Evolutionary conservation across 495 filamentous ascomycete genomes (phyloP).

Genomic region (Penicillium salamii): DNA sequence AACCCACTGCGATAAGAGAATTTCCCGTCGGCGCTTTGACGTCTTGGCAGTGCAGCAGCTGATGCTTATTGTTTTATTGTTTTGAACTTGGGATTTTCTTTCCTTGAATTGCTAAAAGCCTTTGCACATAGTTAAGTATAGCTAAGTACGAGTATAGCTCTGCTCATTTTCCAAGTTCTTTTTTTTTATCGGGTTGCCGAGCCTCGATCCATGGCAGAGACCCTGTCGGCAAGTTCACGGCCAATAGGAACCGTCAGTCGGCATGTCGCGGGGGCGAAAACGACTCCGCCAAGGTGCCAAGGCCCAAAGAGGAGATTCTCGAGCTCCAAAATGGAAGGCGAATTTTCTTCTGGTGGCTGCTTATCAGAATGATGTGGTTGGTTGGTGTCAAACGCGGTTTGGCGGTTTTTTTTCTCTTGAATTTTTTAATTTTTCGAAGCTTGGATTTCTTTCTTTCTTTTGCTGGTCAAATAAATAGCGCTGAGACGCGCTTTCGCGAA

Average conservation of each 20-base stretch:
- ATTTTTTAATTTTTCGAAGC: neutral
- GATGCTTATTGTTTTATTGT: neutral
- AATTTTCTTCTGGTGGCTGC: conserved; percentile 11
- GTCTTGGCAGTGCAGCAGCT: conserved; percentile 6
- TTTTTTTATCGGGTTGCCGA: conserved; percentile 16
- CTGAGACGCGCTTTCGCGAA: conserved; percentile 3
- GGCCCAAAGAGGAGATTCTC: conserved; percentile 15
- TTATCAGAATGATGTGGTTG: conserved; percentile 24
- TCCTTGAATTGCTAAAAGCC: too few relatives aligned
- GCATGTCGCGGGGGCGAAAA: neutral
- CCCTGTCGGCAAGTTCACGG: conserved; percentile 14
- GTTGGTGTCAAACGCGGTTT: too few relatives aligned
- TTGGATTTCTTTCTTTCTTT: neutral
- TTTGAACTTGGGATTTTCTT: too few relatives aligned
- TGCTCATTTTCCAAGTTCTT: too few relatives aligned
- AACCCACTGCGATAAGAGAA: conserved; percentile 12
- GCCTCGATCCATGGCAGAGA: conserved; percentile 5
- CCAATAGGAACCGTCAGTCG: conserved; percentile 6
- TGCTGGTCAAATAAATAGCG: conserved; percentile 11
- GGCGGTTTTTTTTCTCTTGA: conserved; percentile 8
- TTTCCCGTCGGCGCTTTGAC: conserved; percentile 6
- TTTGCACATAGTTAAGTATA: too few relatives aligned
- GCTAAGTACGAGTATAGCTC: too few relatives aligned
- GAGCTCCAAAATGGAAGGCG: conserved; percentile 4
- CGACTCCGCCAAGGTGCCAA: conserved; percentile 25